A percentile compares a stretch with the other conserved stretches of the same genome.
phyloP scores from a whole-genome alignment of 148 eudicot genomes.

The Cornus florida region DNA sequence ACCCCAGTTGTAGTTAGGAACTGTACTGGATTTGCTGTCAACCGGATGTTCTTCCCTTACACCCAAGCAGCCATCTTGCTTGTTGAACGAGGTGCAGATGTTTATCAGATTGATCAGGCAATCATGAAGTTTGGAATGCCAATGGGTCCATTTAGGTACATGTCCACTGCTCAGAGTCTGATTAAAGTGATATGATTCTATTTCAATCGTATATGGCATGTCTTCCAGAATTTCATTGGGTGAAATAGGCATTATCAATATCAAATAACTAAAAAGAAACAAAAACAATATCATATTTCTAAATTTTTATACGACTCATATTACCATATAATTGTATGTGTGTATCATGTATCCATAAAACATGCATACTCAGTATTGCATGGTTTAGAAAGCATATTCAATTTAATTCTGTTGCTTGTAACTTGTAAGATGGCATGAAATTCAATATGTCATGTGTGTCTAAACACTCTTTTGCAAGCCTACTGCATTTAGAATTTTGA shows the following conservation, averaged over 20 bases:
- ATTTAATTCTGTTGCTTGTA: no score
- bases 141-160: conserved; percentile 42
- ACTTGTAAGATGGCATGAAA: neutral
- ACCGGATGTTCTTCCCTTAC: conserved; percentile 27
- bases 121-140: conserved; percentile 33
- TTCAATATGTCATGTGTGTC: neutral
- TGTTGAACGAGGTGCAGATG: conserved; percentile 28
- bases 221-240: neutral
- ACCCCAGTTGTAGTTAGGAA: conserved; percentile 32
- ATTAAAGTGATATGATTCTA: neutral
- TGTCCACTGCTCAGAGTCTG: neutral
- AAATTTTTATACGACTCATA: neutral
- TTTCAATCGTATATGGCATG: neutral
- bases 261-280: neutral
- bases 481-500: no score
- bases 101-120: conserved; percentile 31
- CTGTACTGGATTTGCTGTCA: conserved; percentile 29
- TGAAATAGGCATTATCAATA: neutral
- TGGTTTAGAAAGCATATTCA: no score
- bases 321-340: neutral
- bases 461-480: neutral
- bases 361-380: no score
- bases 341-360: no score
- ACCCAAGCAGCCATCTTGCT: conserved; percentile 27
- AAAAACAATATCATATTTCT: neutral